Evolutionary conservation across 169 alveolate species (phyloP).

Genomic region (Babesia caballi): DNA sequence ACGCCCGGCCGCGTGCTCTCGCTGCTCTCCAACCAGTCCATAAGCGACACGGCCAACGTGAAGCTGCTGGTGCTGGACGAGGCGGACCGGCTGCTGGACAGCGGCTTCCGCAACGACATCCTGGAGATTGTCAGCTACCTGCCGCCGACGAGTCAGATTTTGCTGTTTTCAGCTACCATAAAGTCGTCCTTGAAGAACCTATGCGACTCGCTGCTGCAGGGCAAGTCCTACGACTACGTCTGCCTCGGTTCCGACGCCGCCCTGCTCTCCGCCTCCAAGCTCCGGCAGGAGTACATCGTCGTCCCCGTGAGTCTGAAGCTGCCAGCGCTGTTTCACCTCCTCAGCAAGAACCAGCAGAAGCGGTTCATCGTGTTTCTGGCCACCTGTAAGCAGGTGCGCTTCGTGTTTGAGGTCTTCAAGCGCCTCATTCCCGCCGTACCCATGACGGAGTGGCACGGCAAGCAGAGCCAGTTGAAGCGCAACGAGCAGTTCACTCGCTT

Average conservation of each 20-base stretch:
- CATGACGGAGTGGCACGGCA: conserved; percentile 89
- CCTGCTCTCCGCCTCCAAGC: conserved; percentile 68
- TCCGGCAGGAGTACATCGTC: conserved; percentile 82
- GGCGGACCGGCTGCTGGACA: conserved; percentile 90
- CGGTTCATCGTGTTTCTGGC: conserved; percentile 89
- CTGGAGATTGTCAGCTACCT: conserved; percentile 67
- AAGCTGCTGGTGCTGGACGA: conserved; percentile 84
- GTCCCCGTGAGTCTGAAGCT: conserved; percentile 83
- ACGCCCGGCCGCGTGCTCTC: conserved; percentile 66
- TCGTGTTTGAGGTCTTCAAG: conserved; percentile 87
- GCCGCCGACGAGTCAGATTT: conserved; percentile 61
- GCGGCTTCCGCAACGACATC: conserved; percentile 87
- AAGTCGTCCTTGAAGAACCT: conserved; percentile 70
- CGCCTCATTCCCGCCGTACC: conserved; percentile 84
- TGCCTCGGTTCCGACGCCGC: conserved; percentile 60
- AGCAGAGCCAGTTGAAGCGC: conserved; percentile 81
- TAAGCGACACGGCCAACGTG: conserved; percentile 42
- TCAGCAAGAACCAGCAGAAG: conserved; percentile 84
- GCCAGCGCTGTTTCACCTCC: conserved; percentile 85
- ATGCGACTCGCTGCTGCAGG: conserved; percentile 37
- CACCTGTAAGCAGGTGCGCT: conserved; percentile 92
- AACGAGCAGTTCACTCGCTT: conserved; percentile 57
- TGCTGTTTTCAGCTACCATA: conserved; percentile 77
- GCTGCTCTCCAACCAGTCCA: conserved; percentile 51
- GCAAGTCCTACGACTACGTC: conserved; percentile 48